Evolutionary conservation across 345 rosid genomes (phyloP).

Genomic region (Sonneratia caseolaris): DNA sequence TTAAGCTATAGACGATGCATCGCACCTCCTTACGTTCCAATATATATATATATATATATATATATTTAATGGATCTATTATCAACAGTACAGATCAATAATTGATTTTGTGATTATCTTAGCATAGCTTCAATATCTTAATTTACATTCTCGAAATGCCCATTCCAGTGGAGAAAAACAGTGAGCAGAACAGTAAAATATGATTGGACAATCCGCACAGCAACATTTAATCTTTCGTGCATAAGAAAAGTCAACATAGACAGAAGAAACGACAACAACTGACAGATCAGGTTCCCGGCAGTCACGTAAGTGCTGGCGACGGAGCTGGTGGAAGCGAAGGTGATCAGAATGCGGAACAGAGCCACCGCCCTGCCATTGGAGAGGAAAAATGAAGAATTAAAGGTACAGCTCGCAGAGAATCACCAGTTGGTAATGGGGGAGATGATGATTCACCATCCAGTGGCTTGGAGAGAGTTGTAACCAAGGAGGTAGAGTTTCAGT

Average conservation of each 20-base stretch:
- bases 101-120: neutral
- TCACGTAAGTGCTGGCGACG: slow-evolving; percentile 42
- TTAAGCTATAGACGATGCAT: too few relatives aligned
- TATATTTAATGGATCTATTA: too few relatives aligned
- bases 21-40: too few relatives aligned
- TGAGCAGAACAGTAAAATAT: neutral
- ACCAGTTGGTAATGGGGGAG: neutral
- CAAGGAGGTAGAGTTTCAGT: slow-evolving; percentile 45
- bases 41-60: too few relatives aligned
- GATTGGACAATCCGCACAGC: neutral
- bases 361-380: slow-evolving; percentile 31
- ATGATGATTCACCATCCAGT: slow-evolving; percentile 36
- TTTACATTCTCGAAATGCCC: neutral
- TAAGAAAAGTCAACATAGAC: neutral
- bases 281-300: slow-evolving; percentile 64
- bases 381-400: neutral
- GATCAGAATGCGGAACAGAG: slow-evolving; percentile 33
- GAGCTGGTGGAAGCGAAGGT: slow-evolving; percentile 27
- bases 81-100: too few relatives aligned
- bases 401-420: neutral
- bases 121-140: neutral
- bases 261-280: slow-evolving; percentile 7
- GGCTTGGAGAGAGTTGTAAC: slow-evolving; percentile 69
- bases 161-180: neutral
- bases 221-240: neutral